Percentiles rank a stretch among this genome's conserved stretches.
Evolutionary conservation across 108 stramenopile species (phyloP).

Genomic region (Nitzschia palea): DNA sequence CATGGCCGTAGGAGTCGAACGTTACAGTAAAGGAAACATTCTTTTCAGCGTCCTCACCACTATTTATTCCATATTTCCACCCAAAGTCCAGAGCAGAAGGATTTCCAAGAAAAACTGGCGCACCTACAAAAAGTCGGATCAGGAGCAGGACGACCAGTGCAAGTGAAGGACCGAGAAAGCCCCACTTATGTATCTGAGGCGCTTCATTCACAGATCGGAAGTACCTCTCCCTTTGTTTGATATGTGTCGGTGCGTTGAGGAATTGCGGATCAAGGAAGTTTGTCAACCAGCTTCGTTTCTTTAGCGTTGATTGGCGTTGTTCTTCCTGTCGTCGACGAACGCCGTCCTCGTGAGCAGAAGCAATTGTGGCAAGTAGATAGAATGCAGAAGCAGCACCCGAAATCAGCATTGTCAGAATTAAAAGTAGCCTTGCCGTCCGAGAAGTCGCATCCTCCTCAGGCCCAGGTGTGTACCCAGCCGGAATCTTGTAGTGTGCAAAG

Average conservation of each 20-base stretch:
- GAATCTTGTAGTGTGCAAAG: neutral
- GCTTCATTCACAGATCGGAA: neutral
- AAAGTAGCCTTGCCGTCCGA: neutral
- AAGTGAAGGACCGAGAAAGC: neutral
- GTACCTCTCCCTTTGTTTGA: neutral
- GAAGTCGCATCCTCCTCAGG: neutral
- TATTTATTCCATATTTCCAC: conserved; percentile 15
- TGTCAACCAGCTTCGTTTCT: neutral
- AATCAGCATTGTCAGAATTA: neutral
- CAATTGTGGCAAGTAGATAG: neutral
- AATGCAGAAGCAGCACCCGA: neutral
- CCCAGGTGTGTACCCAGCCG: neutral
- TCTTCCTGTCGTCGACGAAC: neutral
- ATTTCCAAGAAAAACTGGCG: conserved; percentile 7
- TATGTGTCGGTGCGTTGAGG: neutral
- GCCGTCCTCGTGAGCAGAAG: neutral
- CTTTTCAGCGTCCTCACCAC: conserved; percentile 1
- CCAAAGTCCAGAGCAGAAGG: conserved; percentile 24
- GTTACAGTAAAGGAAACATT: conserved; percentile 15
- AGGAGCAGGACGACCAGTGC: conserved; percentile 1
- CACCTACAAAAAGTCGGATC: conserved; percentile 10
- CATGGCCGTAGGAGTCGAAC: conserved; percentile 28
- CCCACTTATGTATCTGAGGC: neutral
- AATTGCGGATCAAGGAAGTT: neutral
- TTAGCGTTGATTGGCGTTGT: neutral